phyloP scores from a whole-genome alignment of 2,329 filamentous ascomycete genomes.

The Colletotrichum agaves region DNA sequence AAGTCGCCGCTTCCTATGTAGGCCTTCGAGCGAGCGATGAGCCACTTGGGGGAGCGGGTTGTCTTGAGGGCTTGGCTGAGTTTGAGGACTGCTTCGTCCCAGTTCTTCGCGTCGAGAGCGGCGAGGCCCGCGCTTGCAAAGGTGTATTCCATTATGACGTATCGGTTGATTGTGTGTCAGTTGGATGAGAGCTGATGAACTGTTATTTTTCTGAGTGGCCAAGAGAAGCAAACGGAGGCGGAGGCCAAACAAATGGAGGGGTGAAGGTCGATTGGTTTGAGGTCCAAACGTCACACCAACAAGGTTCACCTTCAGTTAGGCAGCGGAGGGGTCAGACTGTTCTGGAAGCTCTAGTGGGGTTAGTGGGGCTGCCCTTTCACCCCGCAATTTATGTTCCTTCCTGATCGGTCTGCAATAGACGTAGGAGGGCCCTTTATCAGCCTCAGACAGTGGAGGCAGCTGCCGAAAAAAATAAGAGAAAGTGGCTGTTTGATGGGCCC shows the following conservation, averaged over 20 bases:
- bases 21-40: slow-evolving; percentile 83
- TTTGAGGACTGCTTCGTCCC: slow-evolving; percentile 72
- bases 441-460: too few relatives aligned
- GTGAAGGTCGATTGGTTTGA: neutral
- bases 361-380: neutral
- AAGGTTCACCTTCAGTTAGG: neutral
- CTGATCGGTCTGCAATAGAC: too few relatives aligned
- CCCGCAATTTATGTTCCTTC: neutral
- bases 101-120: slow-evolving; percentile 72
- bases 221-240: too few relatives aligned
- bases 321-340: slow-evolving; percentile 37
- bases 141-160: slow-evolving; percentile 57
- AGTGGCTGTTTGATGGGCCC: too few relatives aligned
- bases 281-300: neutral
- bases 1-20: slow-evolving; percentile 73
- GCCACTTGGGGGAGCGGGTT: slow-evolving; percentile 78
- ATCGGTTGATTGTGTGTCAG: neutral
- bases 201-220: too few relatives aligned
- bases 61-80: slow-evolving; percentile 75
- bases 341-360: slow-evolving; percentile 49
- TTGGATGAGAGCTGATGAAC: neutral
- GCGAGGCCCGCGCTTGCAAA: slow-evolving; percentile 71
- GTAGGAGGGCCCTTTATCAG: too few relatives aligned
- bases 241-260: neutral
- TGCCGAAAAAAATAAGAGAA: too few relatives aligned